Base-by-base conservation (phyloP, 306 rosid genomes). In the Cajanus cajan region DNA sequence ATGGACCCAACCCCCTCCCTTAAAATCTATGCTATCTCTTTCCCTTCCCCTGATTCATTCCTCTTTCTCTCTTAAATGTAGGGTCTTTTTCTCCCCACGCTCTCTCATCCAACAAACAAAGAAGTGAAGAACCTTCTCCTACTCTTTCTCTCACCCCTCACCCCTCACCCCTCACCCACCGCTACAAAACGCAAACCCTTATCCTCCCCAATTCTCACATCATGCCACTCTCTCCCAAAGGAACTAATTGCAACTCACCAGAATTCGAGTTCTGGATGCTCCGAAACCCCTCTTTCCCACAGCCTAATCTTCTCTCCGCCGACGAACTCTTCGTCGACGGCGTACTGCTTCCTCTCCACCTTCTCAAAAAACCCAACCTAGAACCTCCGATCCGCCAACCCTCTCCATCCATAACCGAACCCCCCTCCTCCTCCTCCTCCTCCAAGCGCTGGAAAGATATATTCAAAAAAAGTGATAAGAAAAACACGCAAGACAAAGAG, bases 221-320 rank as follows among this genome's bases (percentile, higher is more conserved):
- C n/a, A n/a, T n/a, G n/a, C n/a, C n/a, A n/a, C n/a, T n/a, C n/a
- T n/a, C n/a, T n/a, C n/a, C 86, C 6, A n/a, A 75, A 55, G 71
- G 12, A 55, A 40, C 83, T 24, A 71, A 78, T 19, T 89, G 92
- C 21, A 83, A 79, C 75, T 95, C 99, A 44, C 97, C 98, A 18
- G 99, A 95, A 82, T 95, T 95, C 71, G 99, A 95, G 86, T 95
- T 95, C 86, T 95, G 99, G 99, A 90, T 86, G 91, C 86, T 92
- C 44, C 91, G 94, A 55, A 93, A 93, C 89, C 98, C 99, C 0
- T 91, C 97, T 55, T 88, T 76, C 47, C 96, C 97, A 0, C 90
- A 90, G 50, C 89, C 94, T 6, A 80, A 93, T 39, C 97, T 95
- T 54, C 86, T 79, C 83, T 89, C 99, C 18, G 99, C 99, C 45